Conservation (phyloP, 495 filamentous ascomycete species). For the Penicillium alfredii region DNA sequence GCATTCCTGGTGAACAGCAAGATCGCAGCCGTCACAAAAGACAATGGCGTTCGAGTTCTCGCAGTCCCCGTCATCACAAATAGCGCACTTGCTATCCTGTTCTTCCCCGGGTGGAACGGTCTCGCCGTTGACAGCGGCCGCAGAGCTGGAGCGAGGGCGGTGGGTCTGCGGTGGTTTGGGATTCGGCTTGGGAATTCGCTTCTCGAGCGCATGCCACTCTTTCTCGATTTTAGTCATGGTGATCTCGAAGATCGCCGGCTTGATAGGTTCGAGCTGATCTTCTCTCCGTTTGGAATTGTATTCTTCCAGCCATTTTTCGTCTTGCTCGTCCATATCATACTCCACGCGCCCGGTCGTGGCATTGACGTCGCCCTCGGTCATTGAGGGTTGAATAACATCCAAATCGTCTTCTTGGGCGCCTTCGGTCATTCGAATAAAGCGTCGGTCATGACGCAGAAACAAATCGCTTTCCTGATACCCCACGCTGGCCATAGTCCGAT, state of each 20-base stretch:
- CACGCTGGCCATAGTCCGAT: constrained; percentile 86
- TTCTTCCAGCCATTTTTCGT: constrained; percentile 88
- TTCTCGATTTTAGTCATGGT: constrained; percentile 99
- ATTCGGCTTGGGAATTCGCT: constrained; percentile 90
- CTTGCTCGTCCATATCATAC: constrained; percentile 99
- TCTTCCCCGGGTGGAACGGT: constrained; percentile 76
- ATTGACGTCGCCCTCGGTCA: constrained; percentile 57
- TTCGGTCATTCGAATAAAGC: constrained; percentile 72
- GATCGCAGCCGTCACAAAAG: constrained; percentile 96
- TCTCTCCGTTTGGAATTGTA: constrained; percentile 70
- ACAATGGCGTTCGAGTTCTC: constrained; percentile 99
- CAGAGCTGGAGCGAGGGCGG: constrained; percentile 82
- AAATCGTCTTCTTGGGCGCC: constrained; percentile 76
- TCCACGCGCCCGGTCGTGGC: constrained; percentile 72
- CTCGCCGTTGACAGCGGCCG: constrained; percentile 87
- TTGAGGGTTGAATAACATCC: constrained; percentile 54
- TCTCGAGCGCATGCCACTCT: constrained; percentile 95
- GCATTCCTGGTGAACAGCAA: constrained; percentile 97
- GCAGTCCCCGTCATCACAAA: constrained; percentile 97
- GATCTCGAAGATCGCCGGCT: constrained; percentile 90
- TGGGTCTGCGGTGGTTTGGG: constrained; percentile 93
- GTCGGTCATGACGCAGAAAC: constrained; percentile 69
- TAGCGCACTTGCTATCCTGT: constrained; percentile 94
- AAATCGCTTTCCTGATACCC: constrained; percentile 93
- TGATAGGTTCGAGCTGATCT: constrained; percentile 71